Base-by-base conservation (phyloP, 2,329 filamentous ascomycete genomes). In the Calonectria honghensis region DNA sequence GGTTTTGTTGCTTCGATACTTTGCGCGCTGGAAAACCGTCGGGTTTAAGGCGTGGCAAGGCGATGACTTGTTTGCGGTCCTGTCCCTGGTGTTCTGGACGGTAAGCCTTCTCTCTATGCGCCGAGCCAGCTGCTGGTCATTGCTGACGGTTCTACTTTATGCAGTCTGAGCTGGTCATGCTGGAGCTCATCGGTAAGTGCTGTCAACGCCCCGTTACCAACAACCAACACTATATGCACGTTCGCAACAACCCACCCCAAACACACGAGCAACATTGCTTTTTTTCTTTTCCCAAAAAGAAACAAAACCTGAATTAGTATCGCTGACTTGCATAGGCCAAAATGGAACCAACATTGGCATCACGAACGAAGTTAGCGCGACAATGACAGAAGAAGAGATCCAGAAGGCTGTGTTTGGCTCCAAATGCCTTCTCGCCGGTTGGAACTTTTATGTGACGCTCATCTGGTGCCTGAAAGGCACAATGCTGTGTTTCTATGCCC, bases 401-500 rank as follows among this genome's bases (percentile, higher is more conserved):
- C 65, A 64, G 1, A 79, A 74, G 37, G 74, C 83, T 0, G 81
- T 80, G 24, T 79, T 83, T 45, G 86, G 86, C 2, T 85, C 77
- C 5, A 84, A 84, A 18, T 83, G 80, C 66, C 79, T 84, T 29
- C 68, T 84, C 51, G 82, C 83, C 3, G 85, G 85, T 14, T 88
- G 86, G 86, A 82, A 82, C 57, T 83, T 84, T 67, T 88, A 88
- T 70, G 81, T 85, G 9, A 84, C 84, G 6, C 76, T 88, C 20
- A 87, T 88, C 24, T 88, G 86, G 85, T 77, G 82, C 61, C 79
- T 88, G 31, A 88, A 88, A 73, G 85, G 82, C 6, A 85, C 84
- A 74, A 86, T 87, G 78, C 76, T 87, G n/a, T 87, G 84, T 73
- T 85, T 87, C 72, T 87, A 86, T 74, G 81, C 83, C 61, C 83